Base-by-base conservation (phyloP, 306 rosid species). In the Neltuma alba region DNA sequence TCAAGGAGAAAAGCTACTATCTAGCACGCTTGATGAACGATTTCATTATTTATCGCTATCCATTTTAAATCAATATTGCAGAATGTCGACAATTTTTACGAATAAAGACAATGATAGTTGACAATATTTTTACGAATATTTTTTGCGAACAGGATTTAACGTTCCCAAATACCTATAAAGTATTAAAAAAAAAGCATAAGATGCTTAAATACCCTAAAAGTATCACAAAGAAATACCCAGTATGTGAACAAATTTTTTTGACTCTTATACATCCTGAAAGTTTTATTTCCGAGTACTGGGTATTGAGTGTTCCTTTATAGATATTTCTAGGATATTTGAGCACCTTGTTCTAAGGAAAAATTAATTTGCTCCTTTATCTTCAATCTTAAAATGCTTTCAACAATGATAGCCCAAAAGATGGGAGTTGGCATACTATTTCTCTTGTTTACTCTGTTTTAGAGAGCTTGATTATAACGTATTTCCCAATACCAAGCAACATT, bases 41-140 rank as follows among this genome's bases (percentile, higher is more conserved):
- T n/a, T 7, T 33, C 63, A 44, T 30, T 11, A 61, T 77, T 54
- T 10, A 25, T 12, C 2, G 9, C 55, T 61, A 70, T 48, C 74
- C 31, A 44, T 14, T 82, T 76, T 77, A 76, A n/a, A 16, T 77
- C 73, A 48, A 66, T 64, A 76, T 81, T 75, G 77, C 37, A 58
- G 76, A 72, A 54, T 50, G 27, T 69, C 33, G 28, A 58, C 40
- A 82, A 70, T 36, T 76, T 45, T 76, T 61, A 47, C 47, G 25
- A 70, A 76, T 81, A 76, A 60, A 60, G 27, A 54, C 10, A 33
- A 76, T 70, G 31, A 71, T 44, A 77, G 47, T 58, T 38, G 69
- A 77, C 52, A 60, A 54, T 54, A 54, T 54, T n/a, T n/a, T n/a
- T n/a, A n/a, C n/a, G n/a, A n/a, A n/a, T n/a, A n/a, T n/a, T n/a